A percentile compares a stretch with the other conserved stretches of the same genome.
Evolutionary conservation across 495 filamentous ascomycete species (phyloP).

Genomic region (Penicillium malachiteum): DNA sequence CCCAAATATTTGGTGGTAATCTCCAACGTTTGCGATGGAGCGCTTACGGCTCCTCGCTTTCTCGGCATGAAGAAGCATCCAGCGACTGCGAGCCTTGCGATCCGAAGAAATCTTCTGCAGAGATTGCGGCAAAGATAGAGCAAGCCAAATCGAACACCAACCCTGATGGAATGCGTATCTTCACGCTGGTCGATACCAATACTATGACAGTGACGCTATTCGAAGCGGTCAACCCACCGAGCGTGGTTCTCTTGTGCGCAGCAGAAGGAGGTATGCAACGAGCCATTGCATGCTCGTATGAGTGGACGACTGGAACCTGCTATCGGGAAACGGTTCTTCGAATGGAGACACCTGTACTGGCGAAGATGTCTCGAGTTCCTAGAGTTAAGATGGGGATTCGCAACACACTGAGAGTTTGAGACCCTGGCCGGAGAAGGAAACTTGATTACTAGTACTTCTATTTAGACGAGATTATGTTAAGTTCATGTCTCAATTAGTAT

Average conservation of each 20-base stretch:
- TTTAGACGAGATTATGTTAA: too few relatives aligned
- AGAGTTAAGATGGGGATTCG: neutral
- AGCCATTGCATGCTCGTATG: slow-evolving; percentile 1
- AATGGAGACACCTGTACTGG: slow-evolving; percentile 1
- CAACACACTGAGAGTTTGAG: too few relatives aligned
- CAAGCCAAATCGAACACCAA: too few relatives aligned
- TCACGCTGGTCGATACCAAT: neutral
- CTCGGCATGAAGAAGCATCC: neutral
- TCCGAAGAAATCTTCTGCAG: too few relatives aligned
- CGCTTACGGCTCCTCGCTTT: neutral
- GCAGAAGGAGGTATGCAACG: slow-evolving; percentile 3
- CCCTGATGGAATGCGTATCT: neutral
- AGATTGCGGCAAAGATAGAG: too few relatives aligned
- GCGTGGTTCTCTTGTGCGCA: slow-evolving; percentile 1
- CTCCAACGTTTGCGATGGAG: neutral
- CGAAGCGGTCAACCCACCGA: neutral
- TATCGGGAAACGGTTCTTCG: neutral
- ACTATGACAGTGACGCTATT: neutral
- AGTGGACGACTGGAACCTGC: neutral
- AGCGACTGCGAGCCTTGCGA: too few relatives aligned
- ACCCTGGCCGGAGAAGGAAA: too few relatives aligned
- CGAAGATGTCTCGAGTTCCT: neutral
- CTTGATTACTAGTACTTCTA: too few relatives aligned
- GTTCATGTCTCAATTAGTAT: too few relatives aligned
- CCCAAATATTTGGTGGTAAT: neutral